Conservation (phyloP, 2,329 filamentous ascomycete genomes). For the Penicillium sp. region DNA sequence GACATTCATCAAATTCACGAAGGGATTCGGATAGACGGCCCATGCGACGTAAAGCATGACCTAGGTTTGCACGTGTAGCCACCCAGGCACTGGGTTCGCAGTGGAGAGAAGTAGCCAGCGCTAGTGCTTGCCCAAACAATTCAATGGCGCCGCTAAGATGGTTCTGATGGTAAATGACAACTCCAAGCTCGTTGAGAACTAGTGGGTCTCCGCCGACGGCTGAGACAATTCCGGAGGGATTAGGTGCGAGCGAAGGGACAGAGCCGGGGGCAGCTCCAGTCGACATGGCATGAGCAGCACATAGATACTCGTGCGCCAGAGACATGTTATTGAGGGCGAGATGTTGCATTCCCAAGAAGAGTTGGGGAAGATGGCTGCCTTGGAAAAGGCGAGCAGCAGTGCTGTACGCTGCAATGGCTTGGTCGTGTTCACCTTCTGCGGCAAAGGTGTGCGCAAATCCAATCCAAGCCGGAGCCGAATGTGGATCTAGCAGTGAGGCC, state of each 20-base stretch:
- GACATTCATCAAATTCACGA: constrained; percentile 79
- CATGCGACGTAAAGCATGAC: constrained; percentile 76
- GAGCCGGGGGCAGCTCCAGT: constrained; percentile 39
- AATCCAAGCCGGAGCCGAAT: constrained; percentile 97
- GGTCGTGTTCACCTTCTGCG: constrained; percentile 94
- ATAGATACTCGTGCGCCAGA: constrained; percentile 89
- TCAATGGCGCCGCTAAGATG: constrained; percentile 71
- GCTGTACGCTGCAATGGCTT: constrained; percentile 95
- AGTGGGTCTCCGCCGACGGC: constrained; percentile 65
- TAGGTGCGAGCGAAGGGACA: constrained; percentile 25
- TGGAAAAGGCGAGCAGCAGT: constrained; percentile 94
- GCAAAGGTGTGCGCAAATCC: constrained; percentile 98
- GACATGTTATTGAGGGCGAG: constrained; percentile 93
- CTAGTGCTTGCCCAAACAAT: constrained; percentile 74
- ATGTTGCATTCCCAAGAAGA: constrained; percentile 98
- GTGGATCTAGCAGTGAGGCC: constrained; percentile 93
- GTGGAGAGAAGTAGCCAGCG: constrained; percentile 74
- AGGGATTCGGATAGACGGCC: constrained; percentile 69
- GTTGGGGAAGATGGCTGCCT: constrained; percentile 90
- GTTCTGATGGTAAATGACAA: constrained; percentile 92
- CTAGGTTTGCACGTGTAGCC: constrained; percentile 81
- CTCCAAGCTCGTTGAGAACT: constrained; percentile 90
- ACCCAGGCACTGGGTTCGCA: constrained; percentile 80
- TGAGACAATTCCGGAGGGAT: constrained; percentile 16
- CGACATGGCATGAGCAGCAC: constrained; percentile 71